Percentiles rank a stretch among this genome's conserved stretches.
phyloP scores from a whole-genome alignment of 768 basidiomycete species.

The Boletus sensibilis region DNA sequence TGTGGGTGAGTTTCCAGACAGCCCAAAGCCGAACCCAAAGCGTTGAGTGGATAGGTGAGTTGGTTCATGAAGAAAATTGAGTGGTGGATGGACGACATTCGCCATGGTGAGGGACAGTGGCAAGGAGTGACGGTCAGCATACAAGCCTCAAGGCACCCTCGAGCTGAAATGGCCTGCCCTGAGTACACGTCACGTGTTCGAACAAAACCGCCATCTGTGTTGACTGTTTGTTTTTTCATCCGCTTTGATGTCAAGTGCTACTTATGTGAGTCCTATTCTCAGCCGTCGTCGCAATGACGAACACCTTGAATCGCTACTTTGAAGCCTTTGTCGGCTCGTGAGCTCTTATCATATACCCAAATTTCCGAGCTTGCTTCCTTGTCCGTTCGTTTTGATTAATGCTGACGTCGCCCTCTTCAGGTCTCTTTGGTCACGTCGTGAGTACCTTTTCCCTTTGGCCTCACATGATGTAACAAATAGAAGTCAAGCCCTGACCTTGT shows the following conservation, averaged over 20 bases:
- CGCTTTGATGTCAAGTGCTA: background rate
- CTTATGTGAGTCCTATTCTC: constrained; percentile 32
- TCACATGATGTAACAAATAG: constrained; percentile 70
- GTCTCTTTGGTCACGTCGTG: constrained; percentile 24
- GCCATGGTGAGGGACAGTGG: constrained; percentile 52
- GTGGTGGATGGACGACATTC: constrained; percentile 64
- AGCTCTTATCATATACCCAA: constrained; percentile 81
- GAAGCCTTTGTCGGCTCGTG: constrained; percentile 65
- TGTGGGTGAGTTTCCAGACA: constrained; percentile 45
- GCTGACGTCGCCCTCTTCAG: constrained; percentile 16
- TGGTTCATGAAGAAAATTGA: constrained; percentile 61
- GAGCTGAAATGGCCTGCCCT: constrained; percentile 34
- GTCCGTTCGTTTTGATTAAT: background rate
- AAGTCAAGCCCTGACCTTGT: constrained; percentile 90
- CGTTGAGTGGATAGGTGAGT: constrained; percentile 61
- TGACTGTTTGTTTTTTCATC: constrained; percentile 10
- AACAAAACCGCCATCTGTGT: constrained; percentile 5
- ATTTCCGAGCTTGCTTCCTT: constrained; percentile 65
- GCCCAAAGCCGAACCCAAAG: constrained; percentile 73
- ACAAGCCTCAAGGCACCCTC: constrained; percentile 11
- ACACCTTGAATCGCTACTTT: constrained; percentile 83
- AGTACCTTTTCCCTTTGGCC: constrained; percentile 27
- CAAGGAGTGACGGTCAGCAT: constrained; percentile 9
- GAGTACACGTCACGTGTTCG: constrained; percentile 33
- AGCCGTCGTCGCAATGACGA: constrained; percentile 51